Base-by-base conservation (phyloP, 2,329 filamentous ascomycete genomes). In the Xylogone sp. region DNA sequence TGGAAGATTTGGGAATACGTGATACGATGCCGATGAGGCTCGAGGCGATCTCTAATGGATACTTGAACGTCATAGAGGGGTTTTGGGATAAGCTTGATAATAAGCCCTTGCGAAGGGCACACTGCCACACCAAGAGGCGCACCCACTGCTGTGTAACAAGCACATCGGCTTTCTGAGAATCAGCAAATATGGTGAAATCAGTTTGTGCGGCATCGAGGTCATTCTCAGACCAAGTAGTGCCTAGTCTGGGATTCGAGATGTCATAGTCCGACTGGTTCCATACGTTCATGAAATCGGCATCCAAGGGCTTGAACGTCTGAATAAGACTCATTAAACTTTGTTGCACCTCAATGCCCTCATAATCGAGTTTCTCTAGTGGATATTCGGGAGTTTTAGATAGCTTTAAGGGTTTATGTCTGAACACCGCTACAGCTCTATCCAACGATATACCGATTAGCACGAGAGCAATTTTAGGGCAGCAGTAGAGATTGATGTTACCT, bases 1-100 rank as follows among this genome's bases (percentile, higher is more conserved):
- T 65, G 1, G 68, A 68, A 9, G 63, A 62, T 16, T 63, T 62
- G 1, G 70, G 69, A 7, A 72, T 59, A 8, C 64, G 34, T 16
- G 34, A 39, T 13, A 39, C 34, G n/a, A 39, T 39, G 34, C 12
- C 10, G 34, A 39, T 65, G 2, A 82, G 72, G 48, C 81, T 78
- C 43, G 77, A 69, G 0, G 81, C 79, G n/a, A 84, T 79, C 19
- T 79, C 74, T 31, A 84, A 73, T 0, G 81, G 81, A 52, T 80
- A 83, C 22, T 76, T 75, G 68, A 82, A 83, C 42, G 73, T 77
- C 75, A 83, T 78, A 43, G 80, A 76, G 48, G 74, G 74, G 50
- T 85, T 77, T 3, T 73, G 66, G 0, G 81, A 73, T 3, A 76
- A 73, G 42, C 78, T 81, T 31, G 81, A 84, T 16, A 87, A 71